These are phyloP conservation scores for Fusarium phyllophilum DNA, from an alignment of 2,329 filamentous ascomycete genomes.

Conservation along the genomic window DNA sequence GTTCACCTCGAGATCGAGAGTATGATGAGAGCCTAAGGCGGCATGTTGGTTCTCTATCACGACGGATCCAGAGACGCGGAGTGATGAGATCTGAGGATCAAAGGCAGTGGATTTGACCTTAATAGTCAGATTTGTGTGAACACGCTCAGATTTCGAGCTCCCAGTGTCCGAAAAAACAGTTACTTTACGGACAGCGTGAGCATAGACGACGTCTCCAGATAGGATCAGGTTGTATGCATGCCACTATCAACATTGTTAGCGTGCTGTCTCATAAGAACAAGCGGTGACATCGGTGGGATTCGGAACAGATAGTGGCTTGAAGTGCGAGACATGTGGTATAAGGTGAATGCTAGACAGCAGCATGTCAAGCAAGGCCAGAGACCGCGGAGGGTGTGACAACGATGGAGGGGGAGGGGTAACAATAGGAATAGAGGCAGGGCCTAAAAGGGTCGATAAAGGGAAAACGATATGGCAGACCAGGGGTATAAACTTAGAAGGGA, in stretches of 20 bases:
- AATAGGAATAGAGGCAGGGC: slow-evolving; percentile 21
- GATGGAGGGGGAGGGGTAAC: slow-evolving; percentile 36
- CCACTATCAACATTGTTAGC: slow-evolving; percentile 55
- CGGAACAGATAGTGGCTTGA: slow-evolving; percentile 16
- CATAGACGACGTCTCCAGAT: slow-evolving; percentile 62
- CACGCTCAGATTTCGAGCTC: slow-evolving; percentile 61
- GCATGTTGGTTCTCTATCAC: slow-evolving; percentile 64
- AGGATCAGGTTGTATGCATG: slow-evolving; percentile 70
- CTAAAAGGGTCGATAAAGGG: slow-evolving; percentile 12
- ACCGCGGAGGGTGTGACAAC: slow-evolving; percentile 24
- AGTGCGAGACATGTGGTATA: slow-evolving; percentile 7
- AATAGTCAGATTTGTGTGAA: slow-evolving; percentile 68
- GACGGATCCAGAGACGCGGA: slow-evolving; percentile 67
- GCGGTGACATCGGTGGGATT: slow-evolving; percentile 14
- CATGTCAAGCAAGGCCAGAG: not conserved
- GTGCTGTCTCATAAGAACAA: slow-evolving; percentile 4
- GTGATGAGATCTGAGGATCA: slow-evolving; percentile 63
- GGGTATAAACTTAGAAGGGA: slow-evolving; percentile 14
- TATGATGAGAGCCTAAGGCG: slow-evolving; percentile 66
- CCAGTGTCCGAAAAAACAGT: slow-evolving; percentile 59
- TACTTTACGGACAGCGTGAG: slow-evolving; percentile 67
- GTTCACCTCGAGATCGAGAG: slow-evolving; percentile 84
- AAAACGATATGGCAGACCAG: slow-evolving; percentile 12
- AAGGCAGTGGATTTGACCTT: slow-evolving; percentile 68
- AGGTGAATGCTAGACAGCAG: slow-evolving; percentile 4